Base-by-base conservation (phyloP, 1,139 yeast genomes). In the Diutina neorugosa region DNA sequence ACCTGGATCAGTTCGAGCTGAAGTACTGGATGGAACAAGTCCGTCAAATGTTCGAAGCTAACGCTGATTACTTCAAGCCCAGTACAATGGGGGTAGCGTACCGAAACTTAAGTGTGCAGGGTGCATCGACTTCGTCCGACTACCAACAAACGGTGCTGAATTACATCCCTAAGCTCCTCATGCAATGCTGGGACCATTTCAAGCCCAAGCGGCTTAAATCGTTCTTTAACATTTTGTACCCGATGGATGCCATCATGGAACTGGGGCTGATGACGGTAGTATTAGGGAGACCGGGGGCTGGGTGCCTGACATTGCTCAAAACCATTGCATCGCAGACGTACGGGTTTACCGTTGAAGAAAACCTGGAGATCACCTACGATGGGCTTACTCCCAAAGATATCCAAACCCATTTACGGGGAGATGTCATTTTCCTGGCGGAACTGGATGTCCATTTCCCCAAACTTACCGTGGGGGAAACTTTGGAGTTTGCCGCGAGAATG, bases 251-350 rank as follows among this genome's bases (percentile, higher is more conserved):
- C 27, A 61, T 82, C 6, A 70, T 84, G 57, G 69, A 72, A 49
- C 86, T 93, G 0, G 91, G 95, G 54, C 87, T 85, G 60, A 71
- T 86, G 53, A 78, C 87, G 4, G 88, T 86, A 52, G 94, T 86
- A 1, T 68, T 86, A 44, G 94, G 94, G 48, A 78, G 91, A 64
- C 94, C 94, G 0, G 94, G 94, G 62, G 80, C 91, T 27, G 96
- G 96, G 55, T 87, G 95, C 67, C 78, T 95, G 1, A 86, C 96
- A 1, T 75, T 86, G 53, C 69, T 87, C 61, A 86, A 85, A 61
- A 77, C 93, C 0, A 75, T 86, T 56, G 78, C 91, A 8, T 68
- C 85, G 41, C 81, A 82, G 58, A 84, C 91, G 4, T 81, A 84
- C 63, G 95, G 94, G 52, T 86, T 85, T 64, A 68, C 79, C 48